Evolutionary conservation across 2,329 filamentous ascomycete species (phyloP), one percentile per base, ranked within the genome.

Genomic region (Sarocladium oryzae): DNA sequence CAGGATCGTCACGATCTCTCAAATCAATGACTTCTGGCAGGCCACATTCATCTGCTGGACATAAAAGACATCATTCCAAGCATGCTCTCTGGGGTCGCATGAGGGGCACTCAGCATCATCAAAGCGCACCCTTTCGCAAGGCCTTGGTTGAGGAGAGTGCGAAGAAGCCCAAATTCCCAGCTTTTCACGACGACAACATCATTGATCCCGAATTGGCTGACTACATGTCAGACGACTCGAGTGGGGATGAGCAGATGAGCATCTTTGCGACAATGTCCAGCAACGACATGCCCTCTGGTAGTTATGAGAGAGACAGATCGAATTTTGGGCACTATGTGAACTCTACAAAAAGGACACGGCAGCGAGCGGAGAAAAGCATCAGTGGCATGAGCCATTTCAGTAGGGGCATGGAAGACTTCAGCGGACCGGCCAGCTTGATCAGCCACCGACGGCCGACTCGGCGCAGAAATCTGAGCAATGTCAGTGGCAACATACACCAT

Each of bases 151-250:
- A 95, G 50, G 85, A 90, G 53, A 70, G 77, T 45, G 72, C 76
- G 3, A 82, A 78, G 56, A 85, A 84, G 56, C 73, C 81, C 7
- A 82, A 83, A 37, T 77, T 96, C 32, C 86, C 91, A 15, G 90
- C 90, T n/a, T 97, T 99, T 60, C 93, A 99, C 65, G 90, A 93
- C 62, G 93, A 99, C 71, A 97, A 93, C 63, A 96, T 99, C 58
- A 97, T 99, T 58, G 93, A 99, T 63, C 93, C 93, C 1, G 93
- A 99, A 61, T 74, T 99, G 51, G 92, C 91, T 4, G 88, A 89
- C 30, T 99, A 95, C 68, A 87, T 99, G 76, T 99, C 93, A 6
- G 93, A 99, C 64, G 90, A 88, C 45, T 96, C 91, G 2, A 96
- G 89, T 60, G 92, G 88, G 33, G 91, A 96, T 60, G 91, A 99